Evolutionary conservation across 2,329 filamentous ascomycete genomes (phyloP), one percentile per base, ranked within the genome.

Genomic region (Verticillium tricorpus): DNA sequence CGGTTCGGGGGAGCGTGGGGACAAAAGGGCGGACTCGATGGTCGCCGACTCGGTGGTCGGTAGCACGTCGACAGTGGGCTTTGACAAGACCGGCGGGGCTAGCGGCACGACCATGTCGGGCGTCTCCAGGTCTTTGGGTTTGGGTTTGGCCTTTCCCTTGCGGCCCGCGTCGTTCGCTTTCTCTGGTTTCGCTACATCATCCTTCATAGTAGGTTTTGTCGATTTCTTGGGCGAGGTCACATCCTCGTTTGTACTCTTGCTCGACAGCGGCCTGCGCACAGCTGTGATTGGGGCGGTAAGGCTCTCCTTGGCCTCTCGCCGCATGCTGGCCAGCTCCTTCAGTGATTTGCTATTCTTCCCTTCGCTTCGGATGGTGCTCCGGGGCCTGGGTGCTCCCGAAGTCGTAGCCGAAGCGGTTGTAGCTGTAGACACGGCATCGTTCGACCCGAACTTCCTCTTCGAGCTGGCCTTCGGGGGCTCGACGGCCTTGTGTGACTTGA

Each of bases 241-340:
- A 66, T 84, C 81, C 61, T 85, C 79, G 67, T 88, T 88, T 17
- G 83, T 82, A 72, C 77, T 89, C 73, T 89, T 89, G 56, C 77
- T 76, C 8, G 79, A 75, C 12, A 87, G 74, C 1, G 84, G 81
- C 62, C 78, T 82, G 58, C 84, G 79, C 39, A 71, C 65, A 25
- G 70, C 69, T 11, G 19, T 50, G 12, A 69, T 67, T 7, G 66
- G 62, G 1, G 68, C 63, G n/a, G 69, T 68, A 9, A 70, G 64
- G 56, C 69, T 73, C 56, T 76, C 73, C 58, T 72, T 72, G 3
- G 67, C 67, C n/a, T 82, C 80, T 61, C 76, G 80, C 60, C 75
- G 77, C 60, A 74, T 72, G 37, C 69, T 71, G 6, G 80, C 70
- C 6, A 81, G 68, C 50, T 82, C 79, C 64, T 82, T 85, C 58